phyloP scores from a whole-genome alignment of 768 basidiomycete species.

The Trametes elegans region DNA sequence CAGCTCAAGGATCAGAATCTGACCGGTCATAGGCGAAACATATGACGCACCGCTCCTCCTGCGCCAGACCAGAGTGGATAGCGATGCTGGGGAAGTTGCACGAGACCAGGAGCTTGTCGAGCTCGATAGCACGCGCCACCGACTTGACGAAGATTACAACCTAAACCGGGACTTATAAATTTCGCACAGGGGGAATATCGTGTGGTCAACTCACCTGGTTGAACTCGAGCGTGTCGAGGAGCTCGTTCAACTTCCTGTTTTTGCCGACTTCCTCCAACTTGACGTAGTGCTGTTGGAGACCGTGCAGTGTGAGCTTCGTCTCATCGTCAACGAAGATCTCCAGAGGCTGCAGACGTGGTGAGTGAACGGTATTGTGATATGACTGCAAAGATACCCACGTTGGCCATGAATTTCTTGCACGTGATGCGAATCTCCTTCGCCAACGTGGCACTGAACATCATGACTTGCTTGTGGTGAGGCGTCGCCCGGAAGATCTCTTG shows the following conservation, averaged over 20 bases:
- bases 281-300: constrained; percentile 97
- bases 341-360: constrained; percentile 63
- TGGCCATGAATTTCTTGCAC: constrained; percentile 99
- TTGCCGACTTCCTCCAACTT: constrained; percentile 94
- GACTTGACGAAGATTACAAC: constrained; percentile 99
- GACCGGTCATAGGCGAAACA: neutral
- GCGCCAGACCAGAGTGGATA: constrained; percentile 92
- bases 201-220: constrained; percentile 70
- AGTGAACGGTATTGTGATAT: neutral
- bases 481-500: constrained; percentile 99
- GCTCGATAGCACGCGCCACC: constrained; percentile 91
- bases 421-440: constrained; percentile 96
- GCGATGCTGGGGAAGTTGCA: constrained; percentile 99
- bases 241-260: constrained; percentile 95
- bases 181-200: neutral
- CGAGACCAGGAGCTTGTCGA: constrained; percentile 92
- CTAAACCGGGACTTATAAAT: constrained; percentile 39
- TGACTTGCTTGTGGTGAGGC: constrained; percentile 99
- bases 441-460: constrained; percentile 99
- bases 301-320: constrained; percentile 96
- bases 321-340: constrained; percentile 99
- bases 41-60: constrained; percentile 85
- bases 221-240: constrained; percentile 95
- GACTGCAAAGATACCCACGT: constrained; percentile 56
- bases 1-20: constrained; percentile 9